Conservation (phyloP, 208 protist species). For the Phytomonas francai region DNA sequence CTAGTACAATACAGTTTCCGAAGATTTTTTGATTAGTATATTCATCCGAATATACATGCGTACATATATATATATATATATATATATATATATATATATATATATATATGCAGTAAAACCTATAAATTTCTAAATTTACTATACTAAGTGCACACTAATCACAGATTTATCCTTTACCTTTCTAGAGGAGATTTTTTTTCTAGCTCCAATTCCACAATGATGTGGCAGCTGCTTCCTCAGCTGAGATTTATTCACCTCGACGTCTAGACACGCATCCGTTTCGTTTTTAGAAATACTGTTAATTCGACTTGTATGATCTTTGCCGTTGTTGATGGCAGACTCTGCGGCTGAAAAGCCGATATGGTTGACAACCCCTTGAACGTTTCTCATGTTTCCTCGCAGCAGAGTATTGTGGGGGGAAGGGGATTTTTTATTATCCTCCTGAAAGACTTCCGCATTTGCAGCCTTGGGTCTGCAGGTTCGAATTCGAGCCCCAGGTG, state of each 20-base stretch:
- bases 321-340: background rate
- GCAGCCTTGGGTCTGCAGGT: background rate
- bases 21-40: background rate
- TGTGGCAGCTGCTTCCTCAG: background rate
- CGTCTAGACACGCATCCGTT: background rate
- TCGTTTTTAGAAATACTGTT: background rate
- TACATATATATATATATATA: background rate
- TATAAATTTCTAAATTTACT: background rate
- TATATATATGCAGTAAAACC: background rate
- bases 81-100: background rate
- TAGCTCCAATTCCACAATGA: background rate
- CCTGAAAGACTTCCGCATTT: background rate
- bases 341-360: background rate
- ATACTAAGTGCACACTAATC: background rate
- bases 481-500: background rate
- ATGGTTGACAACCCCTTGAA: background rate
- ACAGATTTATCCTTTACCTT: background rate
- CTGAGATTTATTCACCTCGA: background rate
- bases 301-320: background rate
- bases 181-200: background rate
- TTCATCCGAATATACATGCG: background rate
- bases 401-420: background rate
- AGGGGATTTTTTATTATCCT: background rate
- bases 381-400: background rate
- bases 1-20: background rate